A percentile compares a stretch with the other conserved stretches of the same genome.
These are phyloP conservation scores for Brassica juncea DNA, from an alignment of 345 rosid species.

Conservation along the genomic window DNA sequence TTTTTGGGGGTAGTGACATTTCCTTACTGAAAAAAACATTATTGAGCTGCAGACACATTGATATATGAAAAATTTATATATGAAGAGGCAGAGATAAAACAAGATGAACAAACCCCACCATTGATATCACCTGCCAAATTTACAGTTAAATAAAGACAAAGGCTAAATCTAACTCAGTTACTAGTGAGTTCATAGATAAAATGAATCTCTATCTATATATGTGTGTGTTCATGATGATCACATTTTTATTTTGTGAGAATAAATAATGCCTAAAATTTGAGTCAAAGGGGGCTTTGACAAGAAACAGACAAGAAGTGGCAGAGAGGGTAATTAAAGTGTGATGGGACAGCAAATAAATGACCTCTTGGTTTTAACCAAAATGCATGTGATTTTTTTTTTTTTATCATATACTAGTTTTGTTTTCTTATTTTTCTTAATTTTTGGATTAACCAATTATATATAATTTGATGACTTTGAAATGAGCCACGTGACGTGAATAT, in stretches of 20 bases:
- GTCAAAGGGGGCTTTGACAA: conserved; percentile 21
- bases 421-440: not conserved
- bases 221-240: not conserved
- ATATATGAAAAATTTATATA: not conserved
- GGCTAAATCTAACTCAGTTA: not conserved
- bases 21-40: not conserved
- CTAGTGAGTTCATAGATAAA: conserved; percentile 12
- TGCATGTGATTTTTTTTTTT: conserved; percentile 35
- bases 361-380: conserved; percentile 39
- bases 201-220: not conserved
- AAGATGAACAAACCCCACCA: conserved; percentile 35
- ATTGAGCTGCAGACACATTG: conserved; percentile 24
- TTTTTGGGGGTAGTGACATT: too few species aligned
- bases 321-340: conserved; percentile 31
- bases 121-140: conserved; percentile 28
- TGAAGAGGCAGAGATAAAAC: conserved; percentile 5
- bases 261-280: not conserved
- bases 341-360: conserved; percentile 36
- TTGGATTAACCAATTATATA: not conserved
- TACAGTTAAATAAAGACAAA: not conserved
- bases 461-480: not conserved
- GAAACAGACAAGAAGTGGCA: conserved; percentile 35
- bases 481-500: not conserved
- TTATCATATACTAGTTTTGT: not conserved
- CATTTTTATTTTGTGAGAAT: not conserved